Evolutionary conservation across 805 yeast genomes (phyloP).

Genomic region (Tetrapisispora taiwanensis): DNA sequence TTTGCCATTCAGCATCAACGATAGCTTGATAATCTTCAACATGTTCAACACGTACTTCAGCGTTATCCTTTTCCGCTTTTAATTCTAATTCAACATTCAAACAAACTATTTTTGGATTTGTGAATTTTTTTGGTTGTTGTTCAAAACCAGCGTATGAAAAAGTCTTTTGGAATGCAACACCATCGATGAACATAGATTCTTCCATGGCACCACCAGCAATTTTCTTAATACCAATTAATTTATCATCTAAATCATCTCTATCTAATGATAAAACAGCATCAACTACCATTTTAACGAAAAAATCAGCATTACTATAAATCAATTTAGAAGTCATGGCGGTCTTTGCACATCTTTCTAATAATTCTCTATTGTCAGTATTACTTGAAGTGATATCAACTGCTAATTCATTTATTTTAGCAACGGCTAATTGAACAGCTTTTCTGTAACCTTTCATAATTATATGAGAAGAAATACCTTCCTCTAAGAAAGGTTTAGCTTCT

Average conservation of each 20-base stretch:
- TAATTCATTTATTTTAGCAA: constrained; percentile 59
- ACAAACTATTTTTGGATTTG: constrained; percentile 69
- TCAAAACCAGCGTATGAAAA: constrained; percentile 98
- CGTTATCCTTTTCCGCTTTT: constrained; percentile 97
- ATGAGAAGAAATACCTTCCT: constrained; percentile 92
- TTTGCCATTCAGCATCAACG: constrained; percentile 99
- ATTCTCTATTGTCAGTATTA: constrained; percentile 48
- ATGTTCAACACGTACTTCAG: constrained; percentile 92
- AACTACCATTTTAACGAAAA: constrained; percentile 93
- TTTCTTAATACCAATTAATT: constrained; percentile 86
- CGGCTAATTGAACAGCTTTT: constrained; percentile 69
- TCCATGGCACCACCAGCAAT: constrained; percentile 95
- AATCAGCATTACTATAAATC: constrained; percentile 75
- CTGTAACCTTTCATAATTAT: constrained; percentile 80
- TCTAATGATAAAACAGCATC: constrained; percentile 88
- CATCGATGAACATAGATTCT: constrained; percentile 78
- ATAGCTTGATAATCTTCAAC: constrained; percentile 90
- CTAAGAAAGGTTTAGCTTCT: constrained; percentile 83
- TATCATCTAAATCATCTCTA: constrained; percentile 75
- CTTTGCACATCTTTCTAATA: constrained; percentile 84
- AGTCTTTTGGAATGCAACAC: constrained; percentile 96
- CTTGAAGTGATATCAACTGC: constrained; percentile 57
- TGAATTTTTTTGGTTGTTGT: constrained; percentile 87
- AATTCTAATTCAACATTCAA: constrained; percentile 90
- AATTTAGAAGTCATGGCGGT: constrained; percentile 97